These are phyloP conservation scores for Tulasnella calospora DNA, from an alignment of 768 basidiomycete genomes.

Conservation along the genomic window DNA sequence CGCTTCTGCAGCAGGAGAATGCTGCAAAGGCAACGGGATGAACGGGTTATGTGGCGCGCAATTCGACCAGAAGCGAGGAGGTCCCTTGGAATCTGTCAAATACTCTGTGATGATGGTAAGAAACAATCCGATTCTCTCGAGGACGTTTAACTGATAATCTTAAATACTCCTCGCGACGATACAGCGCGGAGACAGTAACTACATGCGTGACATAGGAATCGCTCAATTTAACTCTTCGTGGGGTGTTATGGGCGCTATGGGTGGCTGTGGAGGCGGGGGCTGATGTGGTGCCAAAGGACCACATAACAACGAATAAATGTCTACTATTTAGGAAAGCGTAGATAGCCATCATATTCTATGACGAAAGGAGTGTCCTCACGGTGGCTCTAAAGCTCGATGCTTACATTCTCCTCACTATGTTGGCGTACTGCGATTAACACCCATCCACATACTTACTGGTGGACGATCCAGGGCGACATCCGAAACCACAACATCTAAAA, in stretches of 20 bases:
- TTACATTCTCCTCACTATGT: too few species aligned
- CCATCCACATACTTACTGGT: too few species aligned
- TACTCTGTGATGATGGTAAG: conserved; percentile 8
- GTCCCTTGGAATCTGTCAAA: background rate
- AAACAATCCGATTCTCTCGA: background rate
- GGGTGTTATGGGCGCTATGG: background rate
- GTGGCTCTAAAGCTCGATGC: too few species aligned
- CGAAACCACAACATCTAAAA: too few species aligned
- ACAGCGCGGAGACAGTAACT: background rate
- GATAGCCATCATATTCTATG: background rate
- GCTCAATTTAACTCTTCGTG: background rate
- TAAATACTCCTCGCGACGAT: background rate
- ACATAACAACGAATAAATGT: background rate
- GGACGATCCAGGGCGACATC: too few species aligned
- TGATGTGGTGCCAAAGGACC: too few species aligned
- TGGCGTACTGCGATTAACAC: too few species aligned
- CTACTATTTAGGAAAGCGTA: background rate
- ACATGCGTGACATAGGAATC: background rate
- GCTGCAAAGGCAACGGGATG: background rate
- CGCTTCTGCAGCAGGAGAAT: conserved; percentile 16
- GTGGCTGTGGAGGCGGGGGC: background rate
- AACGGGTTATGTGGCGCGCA: background rate
- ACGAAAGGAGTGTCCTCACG: too few species aligned
- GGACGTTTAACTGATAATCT: background rate
- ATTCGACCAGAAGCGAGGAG: background rate